Percentiles rank a stretch among this genome's conserved stretches.
Conservation (phyloP, 768 basidiomycete species). For the Phallus indusiatus region DNA sequence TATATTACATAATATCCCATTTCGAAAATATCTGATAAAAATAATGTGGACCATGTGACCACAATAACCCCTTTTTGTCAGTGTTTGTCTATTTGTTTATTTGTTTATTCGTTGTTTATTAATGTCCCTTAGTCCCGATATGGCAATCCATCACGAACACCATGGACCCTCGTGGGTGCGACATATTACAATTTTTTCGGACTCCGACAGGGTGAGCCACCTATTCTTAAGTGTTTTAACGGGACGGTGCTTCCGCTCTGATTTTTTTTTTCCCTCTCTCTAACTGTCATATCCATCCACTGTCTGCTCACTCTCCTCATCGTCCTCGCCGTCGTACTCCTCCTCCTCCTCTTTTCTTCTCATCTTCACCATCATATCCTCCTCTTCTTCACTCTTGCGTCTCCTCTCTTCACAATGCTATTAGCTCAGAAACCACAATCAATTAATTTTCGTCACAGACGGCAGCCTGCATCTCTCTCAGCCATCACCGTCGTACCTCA, state of each 20-base stretch:
- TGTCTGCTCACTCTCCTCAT: neutral
- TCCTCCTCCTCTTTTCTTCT: neutral
- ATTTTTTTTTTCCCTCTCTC: neutral
- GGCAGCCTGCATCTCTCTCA: slow-evolving; percentile 6
- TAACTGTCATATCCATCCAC: neutral
- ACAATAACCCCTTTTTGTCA: too few species aligned
- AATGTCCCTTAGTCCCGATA: neutral
- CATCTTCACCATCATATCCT: neutral
- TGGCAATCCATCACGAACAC: neutral
- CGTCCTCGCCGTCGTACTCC: neutral
- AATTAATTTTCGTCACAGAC: slow-evolving; percentile 3
- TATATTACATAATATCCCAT: too few species aligned
- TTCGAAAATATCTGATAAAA: too few species aligned
- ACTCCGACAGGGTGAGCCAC: neutral
- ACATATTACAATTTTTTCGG: neutral
- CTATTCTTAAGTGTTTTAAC: neutral
- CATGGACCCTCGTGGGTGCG: neutral
- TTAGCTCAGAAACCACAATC: slow-evolving; percentile 9
- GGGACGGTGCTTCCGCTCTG: neutral
- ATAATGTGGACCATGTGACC: too few species aligned
- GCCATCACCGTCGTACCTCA: slow-evolving; percentile 1
- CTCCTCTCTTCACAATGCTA: slow-evolving; percentile 1
- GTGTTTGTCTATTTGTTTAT: neutral
- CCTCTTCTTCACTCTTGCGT: neutral
- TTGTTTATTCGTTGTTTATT: neutral